Percentiles rank a stretch among this genome's conserved stretches.
Conservation (phyloP, 225 moss, liverwort and hornwort species). For the Polytrichum commune region DNA sequence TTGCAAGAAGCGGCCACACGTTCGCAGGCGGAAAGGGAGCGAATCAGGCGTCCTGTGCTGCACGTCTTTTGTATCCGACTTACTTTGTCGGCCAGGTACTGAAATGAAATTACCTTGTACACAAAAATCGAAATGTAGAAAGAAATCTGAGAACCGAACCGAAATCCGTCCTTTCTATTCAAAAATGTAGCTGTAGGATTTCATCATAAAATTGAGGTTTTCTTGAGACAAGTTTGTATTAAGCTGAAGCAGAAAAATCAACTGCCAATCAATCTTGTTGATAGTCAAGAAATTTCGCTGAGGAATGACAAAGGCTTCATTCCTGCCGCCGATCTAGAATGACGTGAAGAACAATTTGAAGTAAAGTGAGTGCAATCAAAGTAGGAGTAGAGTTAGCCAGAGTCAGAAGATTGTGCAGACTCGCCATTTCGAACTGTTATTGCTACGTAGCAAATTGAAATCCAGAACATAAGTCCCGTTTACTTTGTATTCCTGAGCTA, state of each 20-base stretch:
- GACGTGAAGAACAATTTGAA: too few relatives aligned
- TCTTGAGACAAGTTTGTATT: neutral
- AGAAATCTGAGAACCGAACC: neutral
- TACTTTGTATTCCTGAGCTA: too few relatives aligned
- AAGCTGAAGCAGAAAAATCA: neutral
- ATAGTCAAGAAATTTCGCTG: too few relatives aligned
- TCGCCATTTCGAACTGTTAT: too few relatives aligned
- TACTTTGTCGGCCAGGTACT: constrained; percentile 36
- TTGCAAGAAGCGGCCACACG: constrained; percentile 34
- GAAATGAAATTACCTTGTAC: neutral
- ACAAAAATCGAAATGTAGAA: neutral
- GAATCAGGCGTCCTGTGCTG: constrained; percentile 42
- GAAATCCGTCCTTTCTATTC: neutral
- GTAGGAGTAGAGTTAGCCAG: too few relatives aligned
- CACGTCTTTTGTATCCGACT: constrained; percentile 41
- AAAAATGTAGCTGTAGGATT: neutral
- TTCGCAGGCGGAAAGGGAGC: constrained; percentile 44
- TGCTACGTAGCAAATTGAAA: too few relatives aligned
- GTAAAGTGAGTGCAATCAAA: too few relatives aligned
- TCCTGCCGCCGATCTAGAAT: too few relatives aligned
- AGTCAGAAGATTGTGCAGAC: too few relatives aligned
- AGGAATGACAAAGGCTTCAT: too few relatives aligned
- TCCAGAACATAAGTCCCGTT: too few relatives aligned
- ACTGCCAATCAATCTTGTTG: neutral
- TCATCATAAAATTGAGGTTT: neutral